Evolutionary conservation across 805 yeast species (phyloP), one percentile per base, ranked within the genome.

Genomic region (Ogataea chonburiensis): DNA sequence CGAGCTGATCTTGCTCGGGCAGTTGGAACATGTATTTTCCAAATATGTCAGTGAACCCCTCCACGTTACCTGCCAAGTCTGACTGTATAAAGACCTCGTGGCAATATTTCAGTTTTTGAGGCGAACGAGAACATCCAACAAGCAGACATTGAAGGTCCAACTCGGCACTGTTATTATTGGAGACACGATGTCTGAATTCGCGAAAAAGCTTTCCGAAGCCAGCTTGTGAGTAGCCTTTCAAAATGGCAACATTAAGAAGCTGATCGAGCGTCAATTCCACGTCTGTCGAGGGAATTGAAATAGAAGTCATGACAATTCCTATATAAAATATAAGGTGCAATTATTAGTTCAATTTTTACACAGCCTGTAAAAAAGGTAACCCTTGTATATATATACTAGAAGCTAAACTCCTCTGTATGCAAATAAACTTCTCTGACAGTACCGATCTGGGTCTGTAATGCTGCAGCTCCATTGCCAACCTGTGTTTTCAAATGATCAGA

Each of bases 401-500:
- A 74, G 1, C 75, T 74, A 49, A 71, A 75, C 22, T 68, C 56
- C 47, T 75, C 81, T 0, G 78, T 69, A 42, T 74, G 78, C 19
- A 75, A 50, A 37, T 63, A 72, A 10, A 73, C 56, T 47, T 75
- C 79, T 28, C 66, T 67, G 10, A 70, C 53, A 4, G 45, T 37
- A 1, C 49, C 42, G 3, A 64, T 54, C 25, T 55, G 57, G 14
- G 50, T 58, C 46, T 75, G 81, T 9, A 70, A 37, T 1, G 52
- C 15, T 1, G 79, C 68, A 6, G 64, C 69, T 0, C 60, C 58
- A 26, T 58, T 59, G 10, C 72, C 68, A 19, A 66, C 66, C 8
- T 58, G 56, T 13, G 45, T 30, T 47, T 66, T 73, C 55, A 70
- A 52, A 0, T 63, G 47, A 3, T 57, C 58, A 17, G 75, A 67